phyloP scores from a whole-genome alignment of 805 yeast species.

The Ogataea pignaliae region DNA sequence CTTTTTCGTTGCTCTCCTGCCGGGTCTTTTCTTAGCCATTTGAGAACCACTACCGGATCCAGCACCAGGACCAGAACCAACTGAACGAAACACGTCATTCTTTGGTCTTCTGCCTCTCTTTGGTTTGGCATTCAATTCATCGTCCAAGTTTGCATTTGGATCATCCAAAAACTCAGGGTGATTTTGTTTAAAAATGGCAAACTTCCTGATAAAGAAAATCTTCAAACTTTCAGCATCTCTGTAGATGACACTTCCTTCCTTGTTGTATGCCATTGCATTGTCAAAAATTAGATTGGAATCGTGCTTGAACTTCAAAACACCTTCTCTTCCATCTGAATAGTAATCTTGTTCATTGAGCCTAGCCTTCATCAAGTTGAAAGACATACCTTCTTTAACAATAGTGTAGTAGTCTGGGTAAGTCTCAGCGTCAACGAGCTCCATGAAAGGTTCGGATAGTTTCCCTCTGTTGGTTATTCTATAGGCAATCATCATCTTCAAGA shows the following conservation, averaged over 20 bases:
- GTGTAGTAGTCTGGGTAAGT: slow-evolving; percentile 79
- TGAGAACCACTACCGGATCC: neutral
- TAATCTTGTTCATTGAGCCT: slow-evolving; percentile 51
- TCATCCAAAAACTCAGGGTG: slow-evolving; percentile 22
- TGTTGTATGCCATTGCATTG: slow-evolving; percentile 79
- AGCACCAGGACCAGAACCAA: no score
- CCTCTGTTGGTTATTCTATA: slow-evolving; percentile 47
- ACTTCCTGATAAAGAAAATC: slow-evolving; percentile 42
- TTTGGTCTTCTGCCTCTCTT: slow-evolving; percentile 6
- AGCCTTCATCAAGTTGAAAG: slow-evolving; percentile 55
- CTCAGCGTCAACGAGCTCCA: slow-evolving; percentile 65
- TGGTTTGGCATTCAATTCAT: slow-evolving; percentile 5
- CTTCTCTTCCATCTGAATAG: slow-evolving; percentile 43
- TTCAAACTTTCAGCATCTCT: slow-evolving; percentile 65
- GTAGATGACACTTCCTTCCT: slow-evolving; percentile 64
- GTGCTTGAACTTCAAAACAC: slow-evolving; percentile 53
- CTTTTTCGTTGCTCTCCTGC: neutral
- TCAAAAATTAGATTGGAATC: slow-evolving; percentile 62
- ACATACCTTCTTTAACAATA: slow-evolving; percentile 67
- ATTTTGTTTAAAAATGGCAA: slow-evolving; percentile 31
- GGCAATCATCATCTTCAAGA: slow-evolving; percentile 38
- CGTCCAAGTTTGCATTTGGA: slow-evolving; percentile 6
- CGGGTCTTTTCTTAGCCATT: slow-evolving; percentile 5
- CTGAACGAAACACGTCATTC: neutral
- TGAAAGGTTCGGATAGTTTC: slow-evolving; percentile 62